These are phyloP conservation scores for Nakazawaea ishiwadae DNA, from an alignment of 805 yeast genomes.

Conservation along the genomic window DNA sequence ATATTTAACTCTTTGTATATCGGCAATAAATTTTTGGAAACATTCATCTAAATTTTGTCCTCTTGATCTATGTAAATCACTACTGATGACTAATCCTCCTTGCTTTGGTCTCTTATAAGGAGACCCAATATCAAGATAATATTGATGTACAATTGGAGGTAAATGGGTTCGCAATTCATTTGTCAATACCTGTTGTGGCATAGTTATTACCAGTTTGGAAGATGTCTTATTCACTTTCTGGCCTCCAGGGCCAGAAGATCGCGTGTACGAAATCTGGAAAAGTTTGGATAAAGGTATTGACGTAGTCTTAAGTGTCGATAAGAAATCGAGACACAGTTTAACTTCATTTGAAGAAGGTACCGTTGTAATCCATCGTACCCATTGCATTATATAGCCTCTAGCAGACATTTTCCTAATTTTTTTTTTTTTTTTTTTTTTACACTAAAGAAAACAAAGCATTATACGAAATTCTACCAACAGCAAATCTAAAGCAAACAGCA, in stretches of 20 bases:
- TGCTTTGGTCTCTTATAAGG: constrained; percentile 31
- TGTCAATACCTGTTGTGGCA: constrained; percentile 27
- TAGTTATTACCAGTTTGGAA: constrained; percentile 36
- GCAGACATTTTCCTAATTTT: no score
- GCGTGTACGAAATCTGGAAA: constrained; percentile 32
- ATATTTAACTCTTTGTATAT: constrained; percentile 28
- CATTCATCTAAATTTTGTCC: constrained; percentile 42
- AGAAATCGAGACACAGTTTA: background rate
- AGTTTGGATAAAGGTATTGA: background rate
- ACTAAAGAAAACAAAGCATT: no score
- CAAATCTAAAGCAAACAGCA: no score
- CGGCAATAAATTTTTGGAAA: constrained; percentile 36
- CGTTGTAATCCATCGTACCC: no score
- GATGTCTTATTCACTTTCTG: constrained; percentile 58
- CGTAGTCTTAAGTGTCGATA: background rate
- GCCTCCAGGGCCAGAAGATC: constrained; percentile 58
- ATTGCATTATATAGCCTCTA: no score
- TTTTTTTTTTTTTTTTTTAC: no score
- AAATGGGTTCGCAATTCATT: constrained; percentile 40
- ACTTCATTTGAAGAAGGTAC: no score
- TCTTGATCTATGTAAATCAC: constrained; percentile 37
- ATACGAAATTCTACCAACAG: no score
- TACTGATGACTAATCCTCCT: constrained; percentile 37
- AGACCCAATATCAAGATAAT: constrained; percentile 25
- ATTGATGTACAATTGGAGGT: constrained; percentile 30